Percentiles rank a stretch among this genome's conserved stretches.
These are phyloP conservation scores for Periglandula ipomoeae DNA, from an alignment of 2,329 filamentous ascomycete species.

Conservation along the genomic window DNA sequence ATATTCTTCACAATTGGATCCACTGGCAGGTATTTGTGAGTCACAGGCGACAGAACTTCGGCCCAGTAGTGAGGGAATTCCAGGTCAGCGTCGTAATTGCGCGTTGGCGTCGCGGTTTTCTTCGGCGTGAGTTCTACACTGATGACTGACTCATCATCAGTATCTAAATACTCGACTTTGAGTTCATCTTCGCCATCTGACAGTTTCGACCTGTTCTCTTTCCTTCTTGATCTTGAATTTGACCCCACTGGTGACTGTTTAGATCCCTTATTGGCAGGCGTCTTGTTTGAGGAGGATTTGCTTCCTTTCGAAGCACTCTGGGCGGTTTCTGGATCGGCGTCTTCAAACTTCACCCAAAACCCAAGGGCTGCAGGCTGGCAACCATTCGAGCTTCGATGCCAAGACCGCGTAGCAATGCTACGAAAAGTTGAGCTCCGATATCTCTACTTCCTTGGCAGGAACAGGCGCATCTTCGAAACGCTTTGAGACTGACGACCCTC, in stretches of 20 bases:
- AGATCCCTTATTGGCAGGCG: slow-evolving; percentile 7
- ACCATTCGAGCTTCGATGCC: slow-evolving; percentile 79
- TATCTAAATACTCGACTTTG: slow-evolving; percentile 31
- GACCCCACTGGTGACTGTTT: slow-evolving; percentile 1
- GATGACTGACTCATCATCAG: slow-evolving; percentile 50
- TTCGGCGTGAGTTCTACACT: slow-evolving; percentile 39
- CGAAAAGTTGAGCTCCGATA: slow-evolving; percentile 82
- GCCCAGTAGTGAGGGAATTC: slow-evolving; percentile 89
- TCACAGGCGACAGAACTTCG: slow-evolving; percentile 76
- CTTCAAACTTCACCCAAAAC: slow-evolving; percentile 87
- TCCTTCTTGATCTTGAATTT: not conserved
- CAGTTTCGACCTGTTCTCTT: not conserved
- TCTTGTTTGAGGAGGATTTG: slow-evolving; percentile 5
- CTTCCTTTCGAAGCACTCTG: not conserved
- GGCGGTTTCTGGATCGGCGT: slow-evolving; percentile 50
- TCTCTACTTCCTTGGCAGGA: slow-evolving; percentile 75
- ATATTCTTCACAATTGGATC: slow-evolving; percentile 63
- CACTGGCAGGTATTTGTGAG: slow-evolving; percentile 68
- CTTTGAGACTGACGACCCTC: slow-evolving; percentile 53
- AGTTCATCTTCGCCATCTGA: slow-evolving; percentile 35
- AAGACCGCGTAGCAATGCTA: slow-evolving; percentile 69
- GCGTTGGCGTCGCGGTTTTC: slow-evolving; percentile 27
- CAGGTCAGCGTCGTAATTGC: slow-evolving; percentile 64
- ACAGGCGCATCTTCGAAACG: slow-evolving; percentile 61
- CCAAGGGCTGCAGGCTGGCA: slow-evolving; percentile 73